Percentiles rank a stretch among this genome's conserved stretches.
Conservation (phyloP, 345 rosid genomes). For the Adansonia digitata region DNA sequence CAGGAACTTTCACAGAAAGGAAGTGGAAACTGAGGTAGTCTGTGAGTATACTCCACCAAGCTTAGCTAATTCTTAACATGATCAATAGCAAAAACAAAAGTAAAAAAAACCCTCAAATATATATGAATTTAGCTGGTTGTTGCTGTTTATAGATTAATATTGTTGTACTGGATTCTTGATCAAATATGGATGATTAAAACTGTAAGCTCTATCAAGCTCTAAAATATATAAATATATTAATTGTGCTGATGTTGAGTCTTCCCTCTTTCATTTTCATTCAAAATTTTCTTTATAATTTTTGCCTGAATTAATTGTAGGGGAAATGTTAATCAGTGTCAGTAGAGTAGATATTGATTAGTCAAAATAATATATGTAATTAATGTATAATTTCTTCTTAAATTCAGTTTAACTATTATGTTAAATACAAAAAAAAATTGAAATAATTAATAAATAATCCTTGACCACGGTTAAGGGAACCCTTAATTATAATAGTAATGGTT, state of each 20-base stretch:
- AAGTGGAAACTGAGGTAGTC: conserved; percentile 55
- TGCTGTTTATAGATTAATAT: not conserved
- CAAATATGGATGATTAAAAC: not conserved
- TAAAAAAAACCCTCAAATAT: not conserved
- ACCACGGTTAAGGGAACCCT: too few relatives aligned
- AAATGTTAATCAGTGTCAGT: too few relatives aligned
- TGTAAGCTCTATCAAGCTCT: not conserved
- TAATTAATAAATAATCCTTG: too few relatives aligned
- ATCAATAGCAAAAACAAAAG: not conserved
- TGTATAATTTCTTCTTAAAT: too few relatives aligned
- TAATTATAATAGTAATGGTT: too few relatives aligned
- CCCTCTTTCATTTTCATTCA: not conserved
- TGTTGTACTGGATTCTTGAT: not conserved
- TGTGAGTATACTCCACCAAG: conserved; percentile 68
- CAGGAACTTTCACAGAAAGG: conserved; percentile 65
- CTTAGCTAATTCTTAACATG: not conserved
- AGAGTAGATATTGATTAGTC: too few relatives aligned
- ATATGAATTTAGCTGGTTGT: not conserved
- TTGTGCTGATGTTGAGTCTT: not conserved
- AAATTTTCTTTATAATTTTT: not conserved
- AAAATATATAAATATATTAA: not conserved
- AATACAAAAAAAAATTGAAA: too few relatives aligned
- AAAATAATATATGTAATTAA: too few relatives aligned
- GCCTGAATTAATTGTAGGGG: too few relatives aligned
- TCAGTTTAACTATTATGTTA: too few relatives aligned